phyloP scores from a whole-genome alignment of 108 stramenopile species.

The Epipyxis sp. region DNA sequence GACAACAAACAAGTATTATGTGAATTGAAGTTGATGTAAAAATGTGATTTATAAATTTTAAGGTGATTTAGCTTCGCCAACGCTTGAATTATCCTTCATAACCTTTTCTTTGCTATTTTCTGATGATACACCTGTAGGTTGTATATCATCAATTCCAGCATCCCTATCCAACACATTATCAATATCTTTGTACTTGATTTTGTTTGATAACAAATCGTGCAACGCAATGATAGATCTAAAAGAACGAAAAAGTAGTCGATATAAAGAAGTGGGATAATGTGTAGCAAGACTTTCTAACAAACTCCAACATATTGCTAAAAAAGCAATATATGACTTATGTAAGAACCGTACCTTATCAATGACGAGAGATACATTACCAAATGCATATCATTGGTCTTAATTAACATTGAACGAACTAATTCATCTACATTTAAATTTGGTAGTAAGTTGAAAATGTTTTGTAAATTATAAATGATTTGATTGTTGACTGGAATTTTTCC shows the following conservation, averaged over 20 bases:
- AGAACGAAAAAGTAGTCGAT: slow-evolving; percentile 59
- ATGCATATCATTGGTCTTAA: slow-evolving; percentile 98
- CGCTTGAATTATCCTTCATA: slow-evolving; percentile 25
- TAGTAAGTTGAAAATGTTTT: slow-evolving; percentile 90
- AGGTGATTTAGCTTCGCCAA: slow-evolving; percentile 15
- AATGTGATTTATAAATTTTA: no score
- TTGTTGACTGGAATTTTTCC: slow-evolving; percentile 67
- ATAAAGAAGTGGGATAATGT: background rate
- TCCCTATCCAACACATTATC: slow-evolving; percentile 32
- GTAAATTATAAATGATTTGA: slow-evolving; percentile 85
- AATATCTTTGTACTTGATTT: slow-evolving; percentile 71
- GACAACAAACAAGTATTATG: no score
- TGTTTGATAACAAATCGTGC: slow-evolving; percentile 93
- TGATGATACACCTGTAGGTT: background rate
- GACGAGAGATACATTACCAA: slow-evolving; percentile 70
- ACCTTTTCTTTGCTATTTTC: background rate
- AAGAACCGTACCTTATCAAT: no score
- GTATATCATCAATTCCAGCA: background rate
- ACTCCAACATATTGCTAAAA: background rate
- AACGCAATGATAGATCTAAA: slow-evolving; percentile 90
- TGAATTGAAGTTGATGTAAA: no score
- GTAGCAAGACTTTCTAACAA: background rate
- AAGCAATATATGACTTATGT: background rate
- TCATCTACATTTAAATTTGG: slow-evolving; percentile 94
- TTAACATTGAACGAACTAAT: slow-evolving; percentile 76